Percentiles rank a stretch among this genome's conserved stretches.
Conservation (phyloP, 2,329 filamentous ascomycete genomes). For the Fusarium austroafricanum region DNA sequence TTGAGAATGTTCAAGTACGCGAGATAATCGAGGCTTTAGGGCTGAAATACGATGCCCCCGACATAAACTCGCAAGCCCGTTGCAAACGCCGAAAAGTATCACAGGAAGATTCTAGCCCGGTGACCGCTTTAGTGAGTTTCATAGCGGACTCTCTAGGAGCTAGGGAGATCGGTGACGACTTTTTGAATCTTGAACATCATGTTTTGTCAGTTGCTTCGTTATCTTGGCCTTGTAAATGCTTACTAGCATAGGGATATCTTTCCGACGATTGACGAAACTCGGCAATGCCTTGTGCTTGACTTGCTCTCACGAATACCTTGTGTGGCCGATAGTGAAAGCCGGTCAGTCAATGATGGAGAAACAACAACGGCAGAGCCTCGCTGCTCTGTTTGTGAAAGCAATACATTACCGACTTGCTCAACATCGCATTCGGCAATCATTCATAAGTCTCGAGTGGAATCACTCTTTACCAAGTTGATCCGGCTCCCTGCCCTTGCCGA, state of each 20-base stretch:
- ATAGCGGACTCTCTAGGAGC: conserved; percentile 49
- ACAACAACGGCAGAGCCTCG: background rate
- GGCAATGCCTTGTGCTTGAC: conserved; percentile 65
- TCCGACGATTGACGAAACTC: conserved; percentile 57
- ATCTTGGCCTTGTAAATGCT: conserved; percentile 23
- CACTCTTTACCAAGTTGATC: conserved; percentile 60
- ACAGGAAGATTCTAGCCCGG: conserved; percentile 31
- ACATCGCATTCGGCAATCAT: conserved; percentile 12
- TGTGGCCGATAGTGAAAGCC: conserved; percentile 25
- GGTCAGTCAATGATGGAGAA: background rate
- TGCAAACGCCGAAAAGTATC: conserved; percentile 49
- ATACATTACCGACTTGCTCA: background rate
- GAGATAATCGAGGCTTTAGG: conserved; percentile 46
- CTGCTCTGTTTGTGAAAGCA: conserved; percentile 47
- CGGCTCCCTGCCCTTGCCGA: conserved; percentile 59
- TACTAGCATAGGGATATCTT: conserved; percentile 55
- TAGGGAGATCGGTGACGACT: conserved; percentile 36
- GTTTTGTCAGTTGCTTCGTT: conserved; percentile 59
- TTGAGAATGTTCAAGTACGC: conserved; percentile 46
- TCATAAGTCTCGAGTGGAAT: conserved; percentile 54
- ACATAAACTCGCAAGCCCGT: conserved; percentile 34
- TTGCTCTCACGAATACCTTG: conserved; percentile 64
- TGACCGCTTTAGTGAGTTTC: conserved; percentile 32
- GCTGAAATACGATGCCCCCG: conserved; percentile 43
- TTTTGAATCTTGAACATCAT: conserved; percentile 50